phyloP scores from a whole-genome alignment of 179 eudicot genomes.

The Silene coronaria region DNA sequence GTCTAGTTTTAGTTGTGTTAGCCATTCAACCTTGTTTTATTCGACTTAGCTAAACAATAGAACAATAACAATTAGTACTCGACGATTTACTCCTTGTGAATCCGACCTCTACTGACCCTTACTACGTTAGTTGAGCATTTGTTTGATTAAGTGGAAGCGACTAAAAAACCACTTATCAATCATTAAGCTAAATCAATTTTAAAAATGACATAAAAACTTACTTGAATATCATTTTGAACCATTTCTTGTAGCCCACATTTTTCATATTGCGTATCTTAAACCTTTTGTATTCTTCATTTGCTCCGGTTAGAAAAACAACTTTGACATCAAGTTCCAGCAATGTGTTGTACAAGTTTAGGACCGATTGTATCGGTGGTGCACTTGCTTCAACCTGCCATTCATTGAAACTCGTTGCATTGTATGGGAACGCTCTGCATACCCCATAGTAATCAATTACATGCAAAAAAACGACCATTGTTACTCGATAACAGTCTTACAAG shows the following conservation, averaged over 20 bases:
- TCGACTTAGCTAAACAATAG: too few species aligned
- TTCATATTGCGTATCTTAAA: slow-evolving; percentile 29
- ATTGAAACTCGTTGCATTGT: slow-evolving; percentile 29
- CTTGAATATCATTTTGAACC: slow-evolving; percentile 47
- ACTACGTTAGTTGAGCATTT: too few species aligned
- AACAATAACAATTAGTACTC: too few species aligned
- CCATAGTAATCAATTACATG: neutral
- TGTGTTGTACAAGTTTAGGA: slow-evolving; percentile 32
- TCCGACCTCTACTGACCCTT: too few species aligned
- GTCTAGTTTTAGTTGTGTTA: too few species aligned
- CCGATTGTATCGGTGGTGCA: slow-evolving; percentile 38
- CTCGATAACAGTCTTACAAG: too few species aligned
- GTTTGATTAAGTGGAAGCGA: too few species aligned
- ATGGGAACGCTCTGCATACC: slow-evolving; percentile 30
- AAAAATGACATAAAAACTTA: slow-evolving; percentile 14
- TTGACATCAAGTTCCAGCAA: slow-evolving; percentile 36
- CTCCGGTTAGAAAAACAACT: slow-evolving; percentile 38
- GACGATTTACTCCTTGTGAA: too few species aligned
- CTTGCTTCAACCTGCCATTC: slow-evolving; percentile 37
- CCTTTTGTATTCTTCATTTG: slow-evolving; percentile 16
- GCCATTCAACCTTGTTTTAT: too few species aligned
- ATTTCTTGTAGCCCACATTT: slow-evolving; percentile 37
- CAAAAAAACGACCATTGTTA: too few species aligned
- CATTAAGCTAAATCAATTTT: too few species aligned
- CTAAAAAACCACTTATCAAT: too few species aligned